Evolutionary conservation across 2,329 filamentous ascomycete species (phyloP).

Genomic region (Chalaropsis ovoidea): DNA sequence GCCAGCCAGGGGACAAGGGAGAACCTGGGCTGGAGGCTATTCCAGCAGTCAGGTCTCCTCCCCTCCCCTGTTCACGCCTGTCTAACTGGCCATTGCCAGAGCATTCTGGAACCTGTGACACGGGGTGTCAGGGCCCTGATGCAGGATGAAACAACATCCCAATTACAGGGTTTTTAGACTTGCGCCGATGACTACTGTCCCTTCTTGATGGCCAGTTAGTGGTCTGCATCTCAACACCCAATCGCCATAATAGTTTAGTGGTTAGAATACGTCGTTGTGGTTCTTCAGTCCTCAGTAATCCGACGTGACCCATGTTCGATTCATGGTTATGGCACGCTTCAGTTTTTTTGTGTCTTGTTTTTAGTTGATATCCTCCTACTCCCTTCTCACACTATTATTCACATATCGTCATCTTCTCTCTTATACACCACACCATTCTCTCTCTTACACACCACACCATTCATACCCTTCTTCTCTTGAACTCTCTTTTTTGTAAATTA

Average conservation of each 20-base stretch:
- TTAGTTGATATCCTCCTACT: background rate
- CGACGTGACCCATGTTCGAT: conserved; percentile 25
- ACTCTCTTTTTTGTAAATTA: conserved; percentile 15
- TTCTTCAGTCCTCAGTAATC: conserved; percentile 10
- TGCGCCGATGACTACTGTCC: too few relatives aligned
- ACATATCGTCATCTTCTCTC: too few relatives aligned
- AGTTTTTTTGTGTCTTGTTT: background rate
- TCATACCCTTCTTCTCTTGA: background rate
- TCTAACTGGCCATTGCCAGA: too few relatives aligned
- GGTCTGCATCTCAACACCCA: background rate
- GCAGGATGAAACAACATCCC: too few relatives aligned
- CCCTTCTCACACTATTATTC: too few relatives aligned
- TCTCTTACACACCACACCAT: too few relatives aligned
- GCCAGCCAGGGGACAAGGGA: too few relatives aligned
- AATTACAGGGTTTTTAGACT: background rate
- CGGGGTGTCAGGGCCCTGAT: too few relatives aligned
- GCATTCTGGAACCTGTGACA: too few relatives aligned
- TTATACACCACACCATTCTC: too few relatives aligned
- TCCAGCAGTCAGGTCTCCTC: too few relatives aligned
- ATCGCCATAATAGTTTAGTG: conserved; percentile 24
- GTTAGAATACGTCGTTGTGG: conserved; percentile 25
- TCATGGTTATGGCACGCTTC: conserved; percentile 23
- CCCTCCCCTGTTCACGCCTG: too few relatives aligned
- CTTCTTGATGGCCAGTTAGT: background rate
- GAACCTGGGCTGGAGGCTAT: background rate